Evolutionary conservation across 495 filamentous ascomycete genomes (phyloP).

Genomic region (Penicillium samsonianum): DNA sequence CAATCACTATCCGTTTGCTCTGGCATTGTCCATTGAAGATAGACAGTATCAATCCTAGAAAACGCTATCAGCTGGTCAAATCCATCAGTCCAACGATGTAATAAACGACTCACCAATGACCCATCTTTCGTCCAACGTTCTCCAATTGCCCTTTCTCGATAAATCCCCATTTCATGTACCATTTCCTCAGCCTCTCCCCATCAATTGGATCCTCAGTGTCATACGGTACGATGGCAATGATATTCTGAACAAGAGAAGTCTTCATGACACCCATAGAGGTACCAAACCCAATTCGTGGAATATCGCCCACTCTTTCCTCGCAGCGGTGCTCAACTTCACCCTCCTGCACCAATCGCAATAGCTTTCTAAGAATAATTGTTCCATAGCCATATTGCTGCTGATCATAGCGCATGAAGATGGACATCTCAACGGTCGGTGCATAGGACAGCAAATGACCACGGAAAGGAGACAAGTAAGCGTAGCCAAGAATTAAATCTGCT

Average conservation of each 20-base stretch:
- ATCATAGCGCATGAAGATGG: slow-evolving; percentile 31
- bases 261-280: not conserved
- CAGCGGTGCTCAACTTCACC: slow-evolving; percentile 9
- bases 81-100: not conserved
- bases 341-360: slow-evolving; percentile 14
- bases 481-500: slow-evolving; percentile 27
- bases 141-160: slow-evolving; percentile 27
- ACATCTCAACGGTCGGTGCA: slow-evolving; percentile 33
- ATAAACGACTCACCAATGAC: slow-evolving; percentile 17
- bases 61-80: not conserved
- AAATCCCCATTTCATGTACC: slow-evolving; percentile 32
- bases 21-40: slow-evolving; percentile 17
- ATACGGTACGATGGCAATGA: slow-evolving; percentile 33
- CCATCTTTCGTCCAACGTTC: slow-evolving; percentile 28
- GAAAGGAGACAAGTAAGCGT: slow-evolving; percentile 30
- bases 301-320: slow-evolving; percentile 11
- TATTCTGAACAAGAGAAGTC: slow-evolving; percentile 20
- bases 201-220: slow-evolving; percentile 25
- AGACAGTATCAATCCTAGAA: slow-evolving; percentile 27
- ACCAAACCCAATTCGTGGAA: not conserved
- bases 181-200: slow-evolving; percentile 26
- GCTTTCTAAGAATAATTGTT: slow-evolving; percentile 16
- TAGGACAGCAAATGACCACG: slow-evolving; percentile 30
- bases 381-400: slow-evolving; percentile 23
- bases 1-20: not conserved